Evolutionary conservation across 2,329 filamentous ascomycete genomes (phyloP).

Genomic region (Davidsoniella eucalypti): DNA sequence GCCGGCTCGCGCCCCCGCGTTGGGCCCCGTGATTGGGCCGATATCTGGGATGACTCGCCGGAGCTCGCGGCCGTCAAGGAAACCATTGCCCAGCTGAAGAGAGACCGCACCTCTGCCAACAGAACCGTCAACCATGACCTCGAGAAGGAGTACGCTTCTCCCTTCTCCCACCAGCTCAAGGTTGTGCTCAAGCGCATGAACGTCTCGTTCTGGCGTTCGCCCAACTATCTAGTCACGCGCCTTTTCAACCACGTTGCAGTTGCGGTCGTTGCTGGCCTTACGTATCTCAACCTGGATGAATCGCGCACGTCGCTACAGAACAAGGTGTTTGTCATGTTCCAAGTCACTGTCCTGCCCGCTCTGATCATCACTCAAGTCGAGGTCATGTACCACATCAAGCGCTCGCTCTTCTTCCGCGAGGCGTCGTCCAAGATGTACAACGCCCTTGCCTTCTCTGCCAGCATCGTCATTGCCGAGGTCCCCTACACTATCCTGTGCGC

Average conservation of each 20-base stretch:
- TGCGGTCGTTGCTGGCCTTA: conserved; percentile 60
- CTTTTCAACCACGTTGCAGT: conserved; percentile 73
- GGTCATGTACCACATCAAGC: conserved; percentile 59
- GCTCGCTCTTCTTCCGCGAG: conserved; percentile 75
- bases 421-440: conserved; percentile 75
- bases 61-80: conserved; percentile 52
- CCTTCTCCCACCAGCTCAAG: conserved; percentile 61
- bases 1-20: conserved; percentile 57
- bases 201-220: conserved; percentile 67
- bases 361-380: conserved; percentile 74
- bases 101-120: conserved; percentile 32
- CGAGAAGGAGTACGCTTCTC: conserved; percentile 71
- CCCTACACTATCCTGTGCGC: conserved; percentile 72
- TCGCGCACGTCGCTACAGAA: conserved; percentile 66
- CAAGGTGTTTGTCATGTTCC: conserved; percentile 80
- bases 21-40: conserved; percentile 61
- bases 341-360: conserved; percentile 68
- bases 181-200: conserved; percentile 58
- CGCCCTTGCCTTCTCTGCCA: conserved; percentile 58
- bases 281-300: conserved; percentile 62
- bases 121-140: conserved; percentile 36
- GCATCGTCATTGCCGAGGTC: conserved; percentile 68
- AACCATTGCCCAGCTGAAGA: conserved; percentile 50
- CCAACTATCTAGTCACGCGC: conserved; percentile 78
- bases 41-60: conserved; percentile 59